Evolutionary conservation across 1,139 yeast genomes (phyloP).

Genomic region (Meyerozyma carpophila): DNA sequence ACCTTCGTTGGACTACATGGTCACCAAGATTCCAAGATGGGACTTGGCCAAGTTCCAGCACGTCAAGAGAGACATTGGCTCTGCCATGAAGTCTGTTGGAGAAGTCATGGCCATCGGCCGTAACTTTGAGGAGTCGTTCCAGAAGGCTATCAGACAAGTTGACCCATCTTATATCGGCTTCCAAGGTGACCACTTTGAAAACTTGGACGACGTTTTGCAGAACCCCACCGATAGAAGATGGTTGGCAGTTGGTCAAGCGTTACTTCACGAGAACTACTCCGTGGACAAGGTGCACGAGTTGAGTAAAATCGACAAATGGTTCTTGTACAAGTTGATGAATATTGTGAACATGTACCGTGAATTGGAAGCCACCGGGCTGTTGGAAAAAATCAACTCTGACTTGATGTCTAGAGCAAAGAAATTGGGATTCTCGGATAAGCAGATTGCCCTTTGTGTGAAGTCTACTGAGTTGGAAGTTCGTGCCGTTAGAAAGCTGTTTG

Average conservation of each 20-base stretch:
- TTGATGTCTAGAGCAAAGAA: constrained; percentile 78
- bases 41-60: constrained; percentile 93
- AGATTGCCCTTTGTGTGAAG: constrained; percentile 73
- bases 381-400: constrained; percentile 55
- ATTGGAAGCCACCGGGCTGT: constrained; percentile 57
- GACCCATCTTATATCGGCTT: constrained; percentile 90
- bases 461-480: constrained; percentile 76
- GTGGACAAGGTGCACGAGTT: constrained; percentile 89
- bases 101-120: constrained; percentile 99
- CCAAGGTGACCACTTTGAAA: constrained; percentile 82
- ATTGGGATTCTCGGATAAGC: constrained; percentile 92
- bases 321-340: constrained; percentile 84
- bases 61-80: constrained; percentile 87
- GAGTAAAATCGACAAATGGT: constrained; percentile 94
- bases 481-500: constrained; percentile 67
- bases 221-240: constrained; percentile 97
- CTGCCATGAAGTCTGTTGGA: constrained; percentile 98
- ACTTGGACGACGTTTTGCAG: constrained; percentile 72
- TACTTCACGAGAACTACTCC: constrained; percentile 80
- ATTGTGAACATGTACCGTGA: constrained; percentile 84
- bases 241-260: constrained; percentile 97
- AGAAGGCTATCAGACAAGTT: constrained; percentile 95
- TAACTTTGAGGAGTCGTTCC: constrained; percentile 95
- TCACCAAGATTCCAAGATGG: constrained; percentile 98
- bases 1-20: constrained; percentile 95